phyloP scores from a whole-genome alignment of 148 eudicot species.

The Selenicereus undatus region DNA sequence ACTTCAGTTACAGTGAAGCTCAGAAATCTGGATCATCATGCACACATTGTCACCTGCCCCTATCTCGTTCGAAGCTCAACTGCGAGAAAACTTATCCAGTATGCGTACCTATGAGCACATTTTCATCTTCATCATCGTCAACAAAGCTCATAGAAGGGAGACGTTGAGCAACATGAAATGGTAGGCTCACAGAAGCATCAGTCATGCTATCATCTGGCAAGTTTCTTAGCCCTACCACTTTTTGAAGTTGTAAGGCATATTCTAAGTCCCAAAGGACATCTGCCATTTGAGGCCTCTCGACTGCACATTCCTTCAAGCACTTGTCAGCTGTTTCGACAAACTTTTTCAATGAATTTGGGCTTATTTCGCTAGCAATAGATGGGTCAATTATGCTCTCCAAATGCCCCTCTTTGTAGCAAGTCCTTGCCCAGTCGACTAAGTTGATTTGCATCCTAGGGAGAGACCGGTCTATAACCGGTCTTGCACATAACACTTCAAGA shows the following conservation, averaged over 20 bases:
- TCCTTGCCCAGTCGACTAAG: slow-evolving; percentile 46
- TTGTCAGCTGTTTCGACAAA: slow-evolving; percentile 38
- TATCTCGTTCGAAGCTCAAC: slow-evolving; percentile 27
- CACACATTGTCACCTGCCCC: slow-evolving; percentile 7
- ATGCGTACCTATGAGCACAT: not conserved
- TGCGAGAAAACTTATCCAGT: slow-evolving; percentile 37
- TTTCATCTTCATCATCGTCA: not conserved
- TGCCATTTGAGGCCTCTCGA: slow-evolving; percentile 45
- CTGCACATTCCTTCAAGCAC: slow-evolving; percentile 35
- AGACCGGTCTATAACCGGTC: slow-evolving; percentile 31
- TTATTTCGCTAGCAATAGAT: slow-evolving; percentile 33
- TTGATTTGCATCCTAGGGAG: slow-evolving; percentile 36
- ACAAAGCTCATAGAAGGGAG: slow-evolving; percentile 33
- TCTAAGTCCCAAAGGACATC: slow-evolving; percentile 59
- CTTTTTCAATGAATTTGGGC: slow-evolving; percentile 36
- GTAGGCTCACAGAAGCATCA: slow-evolving; percentile 31
- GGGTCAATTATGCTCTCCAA: slow-evolving; percentile 44
- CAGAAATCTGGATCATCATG: not conserved
- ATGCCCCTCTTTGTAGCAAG: slow-evolving; percentile 24
- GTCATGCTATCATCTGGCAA: slow-evolving; percentile 34
- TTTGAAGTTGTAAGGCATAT: slow-evolving; percentile 43
- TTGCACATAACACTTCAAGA: slow-evolving; percentile 53
- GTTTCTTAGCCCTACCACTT: slow-evolving; percentile 12
- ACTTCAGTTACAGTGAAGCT: not conserved
- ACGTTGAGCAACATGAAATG: slow-evolving; percentile 24